phyloP scores from a whole-genome alignment of 306 rosid genomes.

The Vicia faba region DNA sequence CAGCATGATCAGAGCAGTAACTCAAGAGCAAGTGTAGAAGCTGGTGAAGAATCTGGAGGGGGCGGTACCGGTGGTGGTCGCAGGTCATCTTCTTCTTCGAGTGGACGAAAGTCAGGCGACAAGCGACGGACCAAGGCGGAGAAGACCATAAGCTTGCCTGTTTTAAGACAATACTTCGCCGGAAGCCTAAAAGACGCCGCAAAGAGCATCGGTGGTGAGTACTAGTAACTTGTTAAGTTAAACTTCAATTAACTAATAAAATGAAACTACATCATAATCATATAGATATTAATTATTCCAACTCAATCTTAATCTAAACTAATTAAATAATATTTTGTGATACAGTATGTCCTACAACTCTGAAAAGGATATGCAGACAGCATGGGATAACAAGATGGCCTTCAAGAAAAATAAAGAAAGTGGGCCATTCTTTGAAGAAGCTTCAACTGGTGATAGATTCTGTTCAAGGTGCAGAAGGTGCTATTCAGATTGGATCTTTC shows the following conservation, averaged over 20 bases:
- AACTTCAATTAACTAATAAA: neutral
- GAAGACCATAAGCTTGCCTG: slow-evolving; percentile 63
- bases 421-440: slow-evolving; percentile 63
- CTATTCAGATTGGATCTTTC: slow-evolving; percentile 59
- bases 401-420: slow-evolving; percentile 69
- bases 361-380: slow-evolving; percentile 76
- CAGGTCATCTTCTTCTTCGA: slow-evolving; percentile 34
- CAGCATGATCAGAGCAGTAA: slow-evolving; percentile 38
- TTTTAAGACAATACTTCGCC: slow-evolving; percentile 61
- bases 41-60: slow-evolving; percentile 47
- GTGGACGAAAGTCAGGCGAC: slow-evolving; percentile 58
- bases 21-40: slow-evolving; percentile 40
- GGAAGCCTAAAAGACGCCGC: slow-evolving; percentile 50
- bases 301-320: neutral
- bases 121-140: slow-evolving; percentile 63
- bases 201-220: slow-evolving; percentile 48
- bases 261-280: neutral
- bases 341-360: slow-evolving; percentile 73
- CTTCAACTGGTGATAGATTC: slow-evolving; percentile 71
- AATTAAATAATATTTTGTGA: slow-evolving; percentile 4
- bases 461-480: slow-evolving; percentile 69
- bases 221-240: neutral
- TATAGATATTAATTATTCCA: neutral
- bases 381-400: slow-evolving; percentile 73
- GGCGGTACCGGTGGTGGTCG: slow-evolving; percentile 19